A percentile compares a stretch with the other conserved stretches of the same genome.
These are phyloP conservation scores for Mycena vitilis DNA, from an alignment of 768 basidiomycete species.

Conservation along the genomic window DNA sequence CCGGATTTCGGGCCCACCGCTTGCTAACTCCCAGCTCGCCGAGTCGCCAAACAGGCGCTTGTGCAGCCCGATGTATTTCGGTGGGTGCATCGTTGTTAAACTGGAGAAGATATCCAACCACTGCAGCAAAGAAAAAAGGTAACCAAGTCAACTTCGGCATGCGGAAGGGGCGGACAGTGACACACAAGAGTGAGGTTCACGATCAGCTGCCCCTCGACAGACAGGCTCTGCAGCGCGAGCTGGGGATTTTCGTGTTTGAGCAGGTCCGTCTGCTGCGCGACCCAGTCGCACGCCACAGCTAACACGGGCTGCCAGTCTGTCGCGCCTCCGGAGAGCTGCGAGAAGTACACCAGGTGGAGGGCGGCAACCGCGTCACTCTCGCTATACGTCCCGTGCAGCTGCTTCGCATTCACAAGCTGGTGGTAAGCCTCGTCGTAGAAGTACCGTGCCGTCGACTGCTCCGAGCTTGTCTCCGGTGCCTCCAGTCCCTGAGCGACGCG, in stretches of 20 bases:
- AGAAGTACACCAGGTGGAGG: conserved; percentile 79
- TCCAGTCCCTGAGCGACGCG: conserved; percentile 72
- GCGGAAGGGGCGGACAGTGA: conserved; percentile 33
- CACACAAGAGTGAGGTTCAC: conserved; percentile 82
- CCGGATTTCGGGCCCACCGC: conserved; percentile 53
- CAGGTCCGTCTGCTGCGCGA: conserved; percentile 70
- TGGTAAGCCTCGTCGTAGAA: conserved; percentile 76
- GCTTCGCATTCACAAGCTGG: conserved; percentile 67
- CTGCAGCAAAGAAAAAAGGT: conserved; percentile 51
- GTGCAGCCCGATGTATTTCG: conserved; percentile 75
- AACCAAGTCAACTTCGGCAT: conserved; percentile 17
- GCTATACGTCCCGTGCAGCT: conserved; percentile 63
- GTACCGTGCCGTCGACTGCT: conserved; percentile 68
- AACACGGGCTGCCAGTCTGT: conserved; percentile 80
- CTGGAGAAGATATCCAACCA: conserved; percentile 85
- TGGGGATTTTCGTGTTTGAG: conserved; percentile 73
- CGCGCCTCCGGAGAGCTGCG: conserved; percentile 74
- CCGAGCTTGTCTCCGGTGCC: conserved; percentile 61
- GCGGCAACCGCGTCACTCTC: conserved; percentile 84
- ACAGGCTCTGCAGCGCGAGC: conserved; percentile 66
- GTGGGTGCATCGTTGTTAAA: conserved; percentile 69
- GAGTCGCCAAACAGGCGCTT: conserved; percentile 70
- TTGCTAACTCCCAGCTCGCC: conserved; percentile 59
- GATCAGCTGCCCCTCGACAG: conserved; percentile 63
- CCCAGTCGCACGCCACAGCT: conserved; percentile 81